Evolutionary conservation across 495 filamentous ascomycete genomes (phyloP).

Genomic region (Aspergillus saccharolyticus): DNA sequence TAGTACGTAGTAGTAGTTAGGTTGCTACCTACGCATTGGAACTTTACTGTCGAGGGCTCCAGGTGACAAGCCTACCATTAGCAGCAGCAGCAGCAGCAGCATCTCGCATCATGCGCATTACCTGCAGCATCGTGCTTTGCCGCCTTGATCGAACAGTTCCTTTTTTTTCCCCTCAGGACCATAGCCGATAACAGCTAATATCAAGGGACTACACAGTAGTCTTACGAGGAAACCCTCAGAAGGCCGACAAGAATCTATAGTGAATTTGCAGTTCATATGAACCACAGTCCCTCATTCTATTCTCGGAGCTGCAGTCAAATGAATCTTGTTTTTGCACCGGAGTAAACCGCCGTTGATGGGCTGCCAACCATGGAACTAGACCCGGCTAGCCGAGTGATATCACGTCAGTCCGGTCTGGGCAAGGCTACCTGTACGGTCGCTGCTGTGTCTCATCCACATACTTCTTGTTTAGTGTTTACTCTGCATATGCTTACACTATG

Average conservation of each 20-base stretch:
- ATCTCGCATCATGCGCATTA: neutral
- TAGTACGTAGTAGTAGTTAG: neutral
- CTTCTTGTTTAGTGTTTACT: too few relatives aligned
- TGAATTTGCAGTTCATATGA: neutral
- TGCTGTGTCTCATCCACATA: too few relatives aligned
- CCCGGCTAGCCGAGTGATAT: constrained; percentile 8
- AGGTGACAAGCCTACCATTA: too few relatives aligned
- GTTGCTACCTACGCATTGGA: neutral
- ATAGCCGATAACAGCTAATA: neutral
- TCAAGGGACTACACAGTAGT: too few relatives aligned
- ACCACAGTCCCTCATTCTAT: neutral
- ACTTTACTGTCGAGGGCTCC: too few relatives aligned
- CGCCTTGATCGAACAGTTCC: constrained; percentile 1
- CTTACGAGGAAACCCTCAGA: too few relatives aligned
- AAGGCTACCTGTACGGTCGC: neutral
- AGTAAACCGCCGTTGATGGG: constrained; percentile 8
- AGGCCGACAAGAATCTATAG: neutral
- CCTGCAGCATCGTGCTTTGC: neutral
- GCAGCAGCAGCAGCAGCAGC: neutral
- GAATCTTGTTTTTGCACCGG: constrained; percentile 30
- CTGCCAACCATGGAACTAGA: constrained; percentile 12
- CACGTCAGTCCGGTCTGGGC: constrained; percentile 5
- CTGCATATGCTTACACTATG: neutral
- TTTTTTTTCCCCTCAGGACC: neutral
- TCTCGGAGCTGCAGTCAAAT: constrained; percentile 1